Conservation (phyloP, 2,329 filamentous ascomycete genomes). For the Hypoxylon sp. region DNA sequence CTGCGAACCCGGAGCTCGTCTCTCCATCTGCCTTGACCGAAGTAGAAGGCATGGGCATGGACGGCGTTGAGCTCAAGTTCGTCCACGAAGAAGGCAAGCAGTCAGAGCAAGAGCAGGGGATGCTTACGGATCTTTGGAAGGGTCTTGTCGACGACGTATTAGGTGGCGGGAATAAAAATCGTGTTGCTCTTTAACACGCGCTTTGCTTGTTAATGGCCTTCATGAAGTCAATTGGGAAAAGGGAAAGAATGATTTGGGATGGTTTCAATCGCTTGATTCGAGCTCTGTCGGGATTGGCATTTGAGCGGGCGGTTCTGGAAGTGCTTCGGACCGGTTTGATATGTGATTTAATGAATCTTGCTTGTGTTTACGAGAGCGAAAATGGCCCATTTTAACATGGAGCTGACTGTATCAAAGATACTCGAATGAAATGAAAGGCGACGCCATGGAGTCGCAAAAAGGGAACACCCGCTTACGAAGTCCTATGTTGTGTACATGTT, state of each 20-base stretch:
- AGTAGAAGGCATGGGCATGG: slow-evolving; percentile 71
- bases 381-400: slow-evolving; percentile 16
- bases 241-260: not conserved
- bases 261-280: slow-evolving; percentile 31
- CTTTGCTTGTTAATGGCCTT: not conserved
- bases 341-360: slow-evolving; percentile 42
- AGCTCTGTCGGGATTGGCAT: slow-evolving; percentile 36
- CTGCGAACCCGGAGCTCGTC: slow-evolving; percentile 68
- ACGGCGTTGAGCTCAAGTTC: slow-evolving; percentile 70
- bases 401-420: slow-evolving; percentile 20
- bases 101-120: slow-evolving; percentile 57
- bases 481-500: slow-evolving; percentile 2
- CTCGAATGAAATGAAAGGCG: slow-evolving; percentile 15
- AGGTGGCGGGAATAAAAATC: slow-evolving; percentile 48
- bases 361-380: slow-evolving; percentile 18
- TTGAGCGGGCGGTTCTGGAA: slow-evolving; percentile 44
- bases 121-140: slow-evolving; percentile 70
- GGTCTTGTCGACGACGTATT: slow-evolving; percentile 69
- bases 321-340: slow-evolving; percentile 44
- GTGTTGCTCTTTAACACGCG: slow-evolving; percentile 49
- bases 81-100: slow-evolving; percentile 56
- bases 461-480: not conserved
- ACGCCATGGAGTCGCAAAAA: slow-evolving; percentile 19
- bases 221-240: slow-evolving; percentile 37
- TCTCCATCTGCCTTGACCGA: slow-evolving; percentile 68